Conservation (phyloP, 2,329 filamentous ascomycete species). For the Helminthosporium solani region DNA sequence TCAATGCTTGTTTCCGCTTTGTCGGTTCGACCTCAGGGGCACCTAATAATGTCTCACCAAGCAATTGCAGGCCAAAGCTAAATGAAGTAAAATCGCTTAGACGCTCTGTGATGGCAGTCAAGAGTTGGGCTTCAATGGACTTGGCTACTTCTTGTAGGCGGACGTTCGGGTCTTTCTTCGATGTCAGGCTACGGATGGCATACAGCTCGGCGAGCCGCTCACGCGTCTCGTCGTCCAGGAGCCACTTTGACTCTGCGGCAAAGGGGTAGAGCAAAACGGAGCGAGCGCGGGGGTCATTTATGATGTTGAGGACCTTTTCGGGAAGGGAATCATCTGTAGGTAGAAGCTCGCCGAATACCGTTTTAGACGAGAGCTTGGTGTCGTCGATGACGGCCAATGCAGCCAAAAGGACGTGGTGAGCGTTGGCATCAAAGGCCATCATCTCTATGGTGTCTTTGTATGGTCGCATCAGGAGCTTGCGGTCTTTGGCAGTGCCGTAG, state of each 20-base stretch:
- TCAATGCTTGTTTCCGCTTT: constrained; percentile 59
- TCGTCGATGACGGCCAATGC: constrained; percentile 93
- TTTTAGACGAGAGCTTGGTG: constrained; percentile 82
- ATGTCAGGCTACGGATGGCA: constrained; percentile 76
- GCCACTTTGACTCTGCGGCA: constrained; percentile 62
- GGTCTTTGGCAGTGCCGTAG: constrained; percentile 85
- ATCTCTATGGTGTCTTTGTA: constrained; percentile 88
- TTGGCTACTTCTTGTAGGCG: constrained; percentile 75
- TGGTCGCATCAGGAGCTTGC: constrained; percentile 81
- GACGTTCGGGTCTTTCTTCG: constrained; percentile 83
- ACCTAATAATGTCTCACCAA: constrained; percentile 78
- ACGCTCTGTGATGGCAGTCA: constrained; percentile 70
- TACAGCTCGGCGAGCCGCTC: constrained; percentile 75
- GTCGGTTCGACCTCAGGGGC: constrained; percentile 69
- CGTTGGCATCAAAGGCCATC: constrained; percentile 78
- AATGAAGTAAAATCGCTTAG: constrained; percentile 69
- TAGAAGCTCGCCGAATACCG: constrained; percentile 83
- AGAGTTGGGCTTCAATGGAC: constrained; percentile 70
- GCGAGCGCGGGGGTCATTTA: constrained; percentile 65
- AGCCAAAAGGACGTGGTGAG: constrained; percentile 77
- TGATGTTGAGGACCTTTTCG: constrained; percentile 64
- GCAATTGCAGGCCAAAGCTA: constrained; percentile 82
- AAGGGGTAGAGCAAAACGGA: constrained; percentile 79
- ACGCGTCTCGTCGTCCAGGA: constrained; percentile 63
- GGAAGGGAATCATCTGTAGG: constrained; percentile 53